Evolutionary conservation across 805 yeast species (phyloP).

Genomic region (Starmerella stigmatis): DNA sequence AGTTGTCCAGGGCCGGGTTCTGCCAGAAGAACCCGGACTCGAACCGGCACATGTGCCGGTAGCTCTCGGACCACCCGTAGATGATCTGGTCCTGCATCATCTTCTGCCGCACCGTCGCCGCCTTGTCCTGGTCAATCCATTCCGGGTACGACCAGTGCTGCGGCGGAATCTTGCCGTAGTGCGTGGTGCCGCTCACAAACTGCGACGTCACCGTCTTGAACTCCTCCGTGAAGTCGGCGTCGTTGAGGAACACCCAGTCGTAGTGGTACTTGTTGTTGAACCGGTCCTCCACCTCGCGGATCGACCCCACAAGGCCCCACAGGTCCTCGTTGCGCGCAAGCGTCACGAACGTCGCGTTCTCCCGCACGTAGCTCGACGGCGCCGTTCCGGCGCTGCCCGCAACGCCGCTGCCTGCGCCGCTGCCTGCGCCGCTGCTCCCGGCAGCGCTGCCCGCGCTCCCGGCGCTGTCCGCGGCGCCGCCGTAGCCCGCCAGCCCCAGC

Average conservation of each 20-base stretch:
- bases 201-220: slow-evolving; percentile 47
- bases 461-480: slow-evolving; percentile 6
- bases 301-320: slow-evolving; percentile 46
- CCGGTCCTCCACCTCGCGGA: slow-evolving; percentile 63
- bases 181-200: slow-evolving; percentile 54
- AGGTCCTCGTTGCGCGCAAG: slow-evolving; percentile 63
- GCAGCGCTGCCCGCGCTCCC: slow-evolving; percentile 2
- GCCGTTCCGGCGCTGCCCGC: too few relatives aligned
- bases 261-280: slow-evolving; percentile 68
- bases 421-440: too few relatives aligned
- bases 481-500: not conserved
- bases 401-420: too few relatives aligned
- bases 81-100: slow-evolving; percentile 48
- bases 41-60: slow-evolving; percentile 85
- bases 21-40: slow-evolving; percentile 77
- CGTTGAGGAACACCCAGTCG: slow-evolving; percentile 89
- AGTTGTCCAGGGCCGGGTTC: slow-evolving; percentile 53
- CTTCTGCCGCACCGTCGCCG: slow-evolving; percentile 48
- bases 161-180: slow-evolving; percentile 60
- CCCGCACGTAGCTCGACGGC: slow-evolving; percentile 23
- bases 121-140: slow-evolving; percentile 64
- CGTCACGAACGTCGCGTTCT: slow-evolving; percentile 41
- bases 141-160: slow-evolving; percentile 85
- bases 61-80: slow-evolving; percentile 65
- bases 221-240: slow-evolving; percentile 60